Conservation (phyloP, 148 eudicot species). For the Silene conica region DNA sequence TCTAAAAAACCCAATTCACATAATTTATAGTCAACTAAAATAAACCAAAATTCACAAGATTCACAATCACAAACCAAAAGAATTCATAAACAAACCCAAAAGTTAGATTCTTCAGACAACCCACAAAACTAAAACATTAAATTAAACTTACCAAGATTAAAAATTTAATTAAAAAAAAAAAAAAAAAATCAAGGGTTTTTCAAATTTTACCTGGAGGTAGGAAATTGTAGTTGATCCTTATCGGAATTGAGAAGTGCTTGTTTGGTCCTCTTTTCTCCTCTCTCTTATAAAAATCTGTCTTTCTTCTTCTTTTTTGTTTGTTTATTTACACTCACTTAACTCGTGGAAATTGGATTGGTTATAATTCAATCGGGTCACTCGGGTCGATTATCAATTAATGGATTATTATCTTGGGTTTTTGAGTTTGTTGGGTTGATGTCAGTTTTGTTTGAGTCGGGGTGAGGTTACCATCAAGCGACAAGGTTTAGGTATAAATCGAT, state of each 20-base stretch:
- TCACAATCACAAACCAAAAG: not conserved
- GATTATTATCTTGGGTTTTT: too few relatives aligned
- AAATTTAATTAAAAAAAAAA: slow-evolving; percentile 1
- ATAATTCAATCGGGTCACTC: too few relatives aligned
- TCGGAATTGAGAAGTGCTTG: slow-evolving; percentile 41
- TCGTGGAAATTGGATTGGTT: too few relatives aligned
- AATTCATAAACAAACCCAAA: not conserved
- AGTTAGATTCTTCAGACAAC: not conserved
- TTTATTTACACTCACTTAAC: too few relatives aligned
- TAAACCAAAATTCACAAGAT: too few relatives aligned
- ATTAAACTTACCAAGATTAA: not conserved
- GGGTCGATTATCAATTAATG: too few relatives aligned
- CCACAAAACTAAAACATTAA: not conserved
- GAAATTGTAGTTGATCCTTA: not conserved
- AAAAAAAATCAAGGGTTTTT: not conserved
- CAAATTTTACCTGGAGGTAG: slow-evolving; percentile 4
- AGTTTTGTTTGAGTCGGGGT: too few relatives aligned
- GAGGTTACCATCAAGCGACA: too few relatives aligned
- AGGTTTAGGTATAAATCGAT: too few relatives aligned
- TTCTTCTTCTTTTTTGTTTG: not conserved
- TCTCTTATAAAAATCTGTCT: slow-evolving; percentile 21
- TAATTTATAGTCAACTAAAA: not conserved
- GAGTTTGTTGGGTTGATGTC: too few relatives aligned
- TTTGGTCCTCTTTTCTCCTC: slow-evolving; percentile 42
- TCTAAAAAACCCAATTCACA: not conserved